These are phyloP conservation scores for Kodamaea kaohsiungensis DNA, from an alignment of 805 yeast genomes.

Conservation along the genomic window DNA sequence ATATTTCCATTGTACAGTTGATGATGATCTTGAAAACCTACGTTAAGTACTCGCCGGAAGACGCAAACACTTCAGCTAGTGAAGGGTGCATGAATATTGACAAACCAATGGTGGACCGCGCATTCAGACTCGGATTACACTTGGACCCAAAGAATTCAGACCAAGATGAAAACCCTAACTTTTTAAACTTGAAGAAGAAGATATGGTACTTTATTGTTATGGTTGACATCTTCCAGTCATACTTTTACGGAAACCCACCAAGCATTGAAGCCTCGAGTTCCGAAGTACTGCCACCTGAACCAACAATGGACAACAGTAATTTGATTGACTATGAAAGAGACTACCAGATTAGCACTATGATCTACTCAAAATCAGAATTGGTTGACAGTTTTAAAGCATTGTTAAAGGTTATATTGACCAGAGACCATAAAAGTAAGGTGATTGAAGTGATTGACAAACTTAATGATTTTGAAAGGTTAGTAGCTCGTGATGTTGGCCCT, in stretches of 20 bases:
- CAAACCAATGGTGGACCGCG: constrained; percentile 16
- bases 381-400: constrained; percentile 2
- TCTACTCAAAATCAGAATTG: background rate
- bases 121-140: constrained; percentile 21
- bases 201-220: constrained; percentile 11
- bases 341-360: background rate
- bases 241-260: constrained; percentile 8
- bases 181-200: constrained; percentile 8
- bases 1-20: constrained; percentile 20
- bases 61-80: background rate
- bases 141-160: constrained; percentile 17
- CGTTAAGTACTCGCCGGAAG: constrained; percentile 17
- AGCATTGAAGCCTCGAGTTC: constrained; percentile 12
- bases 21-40: constrained; percentile 18
- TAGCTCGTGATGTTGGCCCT: background rate
- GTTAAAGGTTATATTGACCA: background rate
- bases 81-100: constrained; percentile 3
- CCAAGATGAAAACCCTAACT: constrained; percentile 12
- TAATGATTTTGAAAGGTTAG: constrained; percentile 8
- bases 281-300: constrained; percentile 17
- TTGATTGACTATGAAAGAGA: constrained; percentile 13
- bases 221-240: constrained; percentile 12
- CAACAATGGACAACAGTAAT: constrained; percentile 9
- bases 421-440: constrained; percentile 3
- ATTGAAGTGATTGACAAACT: constrained; percentile 6